Base-by-base conservation (phyloP, 2,329 filamentous ascomycete genomes). In the Pseudocercospora crystallina region DNA sequence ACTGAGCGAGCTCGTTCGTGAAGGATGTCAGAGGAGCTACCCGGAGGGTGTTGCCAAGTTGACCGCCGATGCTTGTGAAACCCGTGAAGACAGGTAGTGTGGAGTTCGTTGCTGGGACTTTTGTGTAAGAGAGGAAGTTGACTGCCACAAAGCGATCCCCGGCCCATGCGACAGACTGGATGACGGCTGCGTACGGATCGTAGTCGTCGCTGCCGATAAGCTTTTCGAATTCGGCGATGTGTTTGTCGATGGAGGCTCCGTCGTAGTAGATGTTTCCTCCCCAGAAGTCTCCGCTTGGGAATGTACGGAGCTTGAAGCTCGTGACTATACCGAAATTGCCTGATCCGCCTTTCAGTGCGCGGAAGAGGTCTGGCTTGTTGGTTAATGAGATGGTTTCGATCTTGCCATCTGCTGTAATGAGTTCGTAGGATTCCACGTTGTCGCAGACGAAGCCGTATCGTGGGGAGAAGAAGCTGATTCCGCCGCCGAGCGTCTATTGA, bases 171-270 rank as follows among this genome's bases (percentile, higher is more conserved):
- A 15, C 29, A 13, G 15, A 31, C 14, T n/a, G 14, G 12, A 47
- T 38, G 3, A 37, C 17, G 3, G 35, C 43, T 11, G 26, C 43
- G 33, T 73, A 68, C 11, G 73, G 73, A 56, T 75, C 64, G 60
- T 75, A 76, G 62, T 74, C 63, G 51, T 73, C 69, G 26, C 72
- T 10, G 65, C 61, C 30, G n/a, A 14, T 14, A 8, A 37, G 11
- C 13, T 37, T 37, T 10, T 10, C 35, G 35, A 37, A 37, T 13
- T 37, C 35, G 8, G n/a, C 35, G 35, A 44, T 14, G 7, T 35
- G 42, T 11, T 35, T 5, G 13, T 44, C 29, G 13, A 15, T 8
- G 30, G 31, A 17, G 5, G 30, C 34, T 14, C 17, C 31, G 40
- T 43, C 40, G 29, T 43, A 43, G 13, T 8, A 38, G 10, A 20